Base-by-base conservation (phyloP, 2,329 filamentous ascomycete genomes). In the Corniculantispora saksenae region DNA sequence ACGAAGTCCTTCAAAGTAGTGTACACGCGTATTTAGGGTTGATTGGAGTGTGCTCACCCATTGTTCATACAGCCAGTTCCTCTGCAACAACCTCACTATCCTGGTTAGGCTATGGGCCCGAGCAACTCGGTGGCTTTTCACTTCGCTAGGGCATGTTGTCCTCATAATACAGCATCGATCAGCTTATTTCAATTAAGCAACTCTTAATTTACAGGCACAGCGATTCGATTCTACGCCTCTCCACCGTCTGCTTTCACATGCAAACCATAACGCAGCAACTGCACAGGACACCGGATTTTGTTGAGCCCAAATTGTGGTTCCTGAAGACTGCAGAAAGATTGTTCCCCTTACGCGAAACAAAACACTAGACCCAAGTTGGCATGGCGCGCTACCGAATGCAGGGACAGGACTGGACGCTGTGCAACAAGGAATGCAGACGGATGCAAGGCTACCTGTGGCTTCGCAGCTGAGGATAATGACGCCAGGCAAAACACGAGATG, bases 301-400 rank as follows among this genome's bases (percentile, higher is more conserved):
- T 57, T 63, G 53, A 57, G 61, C 38, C 21, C n/a, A 40, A 63
- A 56, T 57, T 57, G 51, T 29, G 51, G 53, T 48, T n/a, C 53
- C 25, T 38, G 53, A 35, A 3, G 27, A 17, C 50, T 32, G 23
- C 17, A 23, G 38, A 15, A n/a, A 54, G 19, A 61, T 45, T 54
- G 38, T 54, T 45, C 27, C 45, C 21, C 60, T 27, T 25, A 47
- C 9, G 10, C 19, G 35, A 55, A 9, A 45, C 8, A 6, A 62
- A 55, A 45, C n/a, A 27, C 53, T 63, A 63, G 23, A 17, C 61
- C 61, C 25, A 57, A 50, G 29, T 40, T 25, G 32, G 61, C 21
- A 56, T 63, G 43, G 53, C 27, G 53, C 43, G 45, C 21, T 1
- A 15, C n/a, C n/a, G 61, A 29, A 56, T 56, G 43, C 51, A 63